Evolutionary conservation across 208 protist genomes (phyloP), one percentile per base, ranked within the genome.

Genomic region (Leptomonas seymouri): DNA sequence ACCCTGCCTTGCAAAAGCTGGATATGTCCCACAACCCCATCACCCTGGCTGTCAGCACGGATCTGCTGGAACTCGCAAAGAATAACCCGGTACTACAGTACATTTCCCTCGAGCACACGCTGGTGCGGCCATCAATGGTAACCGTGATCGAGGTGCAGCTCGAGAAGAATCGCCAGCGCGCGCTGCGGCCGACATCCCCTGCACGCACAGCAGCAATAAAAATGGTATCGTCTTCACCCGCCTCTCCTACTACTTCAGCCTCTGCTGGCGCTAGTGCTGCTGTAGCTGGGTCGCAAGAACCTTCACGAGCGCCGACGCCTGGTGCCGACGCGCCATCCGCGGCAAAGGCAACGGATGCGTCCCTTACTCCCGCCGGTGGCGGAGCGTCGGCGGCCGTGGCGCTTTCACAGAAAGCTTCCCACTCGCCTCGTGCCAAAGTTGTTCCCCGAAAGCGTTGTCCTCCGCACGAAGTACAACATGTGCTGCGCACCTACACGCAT

Each of bases 21-120:
- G 86, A 97, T 67, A 64, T 97, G 31, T 92, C 85, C 0, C 67
- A 89, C 45, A 97, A 97, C 63, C 87, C 89, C 21, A 79, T 97
- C 65, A 94, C 80, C 48, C 88, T 96, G 60, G 74, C 83, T 9
- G 82, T 74, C 4, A 85, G 82, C 16, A 61, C 70, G 5, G 69
- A 78, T 14, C 59, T 97, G 31, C 76, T 97, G 0, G 81, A 95
- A 20, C 83, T 96, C 18, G 81, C 72, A 0, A 87, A 81, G 61
- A 53, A 57, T 20, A 96, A 94, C 61, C 18, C 69, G 0, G 76
- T 79, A 9, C 75, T 97, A 44, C 81, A 90, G 54, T 73, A 82
- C 41, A 84, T 97, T 14, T 50, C 57, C n/a, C 74, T 97, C 1
- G 79, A 94, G 5, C 69, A 80, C 34, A 96, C 81, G 1, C 16